These are phyloP conservation scores for Dendrocalamus latiflorus DNA, from an alignment of 202 grass and related monocot species.

Conservation along the genomic window DNA sequence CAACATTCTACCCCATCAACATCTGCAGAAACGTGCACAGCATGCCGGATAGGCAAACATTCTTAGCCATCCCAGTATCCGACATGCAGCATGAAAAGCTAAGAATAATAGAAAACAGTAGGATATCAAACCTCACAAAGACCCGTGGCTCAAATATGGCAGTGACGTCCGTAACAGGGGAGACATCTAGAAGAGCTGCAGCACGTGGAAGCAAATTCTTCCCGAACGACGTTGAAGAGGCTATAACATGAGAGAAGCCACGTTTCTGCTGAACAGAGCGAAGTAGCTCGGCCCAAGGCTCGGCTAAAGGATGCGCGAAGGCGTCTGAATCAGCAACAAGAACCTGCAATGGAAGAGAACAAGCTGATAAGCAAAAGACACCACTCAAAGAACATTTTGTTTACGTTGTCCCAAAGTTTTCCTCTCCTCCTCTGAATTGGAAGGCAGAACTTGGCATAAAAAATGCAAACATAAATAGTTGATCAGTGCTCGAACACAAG, in stretches of 20 bases:
- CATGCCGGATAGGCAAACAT: neutral
- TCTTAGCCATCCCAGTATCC: neutral
- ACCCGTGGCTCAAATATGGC: constrained; percentile 55
- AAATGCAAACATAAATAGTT: neutral
- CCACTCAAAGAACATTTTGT: too few species aligned
- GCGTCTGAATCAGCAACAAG: constrained; percentile 63
- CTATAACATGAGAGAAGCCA: constrained; percentile 72
- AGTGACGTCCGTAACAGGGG: constrained; percentile 85
- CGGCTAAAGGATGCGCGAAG: constrained; percentile 69
- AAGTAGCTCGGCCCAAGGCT: constrained; percentile 73
- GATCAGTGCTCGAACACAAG: neutral
- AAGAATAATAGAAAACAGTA: neutral
- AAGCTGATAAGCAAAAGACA: neutral
- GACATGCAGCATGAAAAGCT: neutral
- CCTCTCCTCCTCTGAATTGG: neutral
- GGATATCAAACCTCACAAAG: constrained; percentile 67
- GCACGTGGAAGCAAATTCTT: constrained; percentile 91
- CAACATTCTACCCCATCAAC: neutral
- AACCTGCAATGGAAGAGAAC: constrained; percentile 43
- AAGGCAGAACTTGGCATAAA: too few species aligned
- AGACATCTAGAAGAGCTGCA: constrained; percentile 87
- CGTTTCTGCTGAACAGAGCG: constrained; percentile 63
- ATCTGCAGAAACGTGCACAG: neutral
- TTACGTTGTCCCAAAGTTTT: too few species aligned
- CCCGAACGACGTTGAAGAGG: constrained; percentile 80